Evolutionary conservation across 2,329 filamentous ascomycete genomes (phyloP), one percentile per base, ranked within the genome.

Genomic region (Colletotrichum graminicola): DNA sequence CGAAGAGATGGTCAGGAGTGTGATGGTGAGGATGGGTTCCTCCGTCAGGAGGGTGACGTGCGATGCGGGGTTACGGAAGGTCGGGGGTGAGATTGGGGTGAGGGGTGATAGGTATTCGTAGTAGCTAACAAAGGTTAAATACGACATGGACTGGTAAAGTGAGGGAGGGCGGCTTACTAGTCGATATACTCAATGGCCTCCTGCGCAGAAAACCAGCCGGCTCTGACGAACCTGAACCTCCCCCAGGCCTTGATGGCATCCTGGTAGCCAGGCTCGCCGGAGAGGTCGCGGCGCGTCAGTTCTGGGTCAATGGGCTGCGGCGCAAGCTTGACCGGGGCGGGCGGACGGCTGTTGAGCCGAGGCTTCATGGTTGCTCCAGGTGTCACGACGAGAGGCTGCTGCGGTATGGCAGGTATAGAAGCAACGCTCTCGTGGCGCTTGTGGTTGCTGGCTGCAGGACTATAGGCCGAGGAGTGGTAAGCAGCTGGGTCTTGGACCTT

Each of bases 101-200:
- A 99, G 86, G 0, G 95, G 95, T 1, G 94, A 95, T 10, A 98
- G 88, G 76, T 94, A 94, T 76, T 92, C 90, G 82, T 98, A 98
- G 82, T 98, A 98, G 82, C 92, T 93, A 73, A 29, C 47, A 62
- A 23, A 51, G 76, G 62, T 76, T 66, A 51, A 59, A 57, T 23
- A 29, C 10, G 14, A 23, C 1, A 11, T 26, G n/a, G 18, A n/a
- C 7, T 1, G 18, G 18, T 14, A 21, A 47, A 1, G 7, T 4
- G 49, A 29, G 14, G 55, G 49, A 21, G 23, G 47, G 83, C 23
- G 45, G 83, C 90, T 77, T 87, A 93, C 91, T 98, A 98, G 79
- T 95, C 92, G 74, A 99, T 93, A 78, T 98, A 98, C 54, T 92
- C 91, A 80, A 98, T 95, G 29, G 94, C 95, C 81, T 99, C 96